These are phyloP conservation scores for Solanum chiquidenum DNA, from an alignment of 257 asterid genomes.

Conservation along the genomic window DNA sequence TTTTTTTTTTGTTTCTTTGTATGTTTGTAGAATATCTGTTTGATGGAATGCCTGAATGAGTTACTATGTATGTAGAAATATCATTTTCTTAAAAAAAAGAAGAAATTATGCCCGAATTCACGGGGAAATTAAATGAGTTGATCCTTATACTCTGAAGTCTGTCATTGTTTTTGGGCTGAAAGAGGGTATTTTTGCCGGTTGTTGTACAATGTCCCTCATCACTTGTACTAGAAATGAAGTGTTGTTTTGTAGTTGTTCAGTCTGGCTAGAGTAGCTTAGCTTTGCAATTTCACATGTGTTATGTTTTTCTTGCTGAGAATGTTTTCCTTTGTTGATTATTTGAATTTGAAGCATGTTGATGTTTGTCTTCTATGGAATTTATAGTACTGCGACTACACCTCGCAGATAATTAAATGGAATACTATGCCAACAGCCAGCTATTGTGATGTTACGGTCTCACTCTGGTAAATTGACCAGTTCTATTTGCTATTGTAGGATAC, in stretches of 20 bases:
- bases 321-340: background rate
- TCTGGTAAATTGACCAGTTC: background rate
- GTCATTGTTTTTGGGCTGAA: background rate
- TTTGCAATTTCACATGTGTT: background rate
- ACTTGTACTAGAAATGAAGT: background rate
- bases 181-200: background rate
- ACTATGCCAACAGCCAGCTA: background rate
- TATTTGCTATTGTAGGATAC: slow-evolving; percentile 42
- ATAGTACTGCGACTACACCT: background rate
- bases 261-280: background rate
- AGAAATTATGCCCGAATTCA: no score
- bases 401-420: background rate
- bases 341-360: background rate
- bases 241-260: background rate
- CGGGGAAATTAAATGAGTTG: no score
- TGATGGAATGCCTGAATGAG: slow-evolving; percentile 23
- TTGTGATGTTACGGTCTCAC: background rate
- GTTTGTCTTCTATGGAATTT: background rate
- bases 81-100: no score
- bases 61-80: background rate
- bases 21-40: background rate
- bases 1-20: background rate
- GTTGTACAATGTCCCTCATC: background rate
- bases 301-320: background rate
- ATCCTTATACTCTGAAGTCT: background rate